A percentile compares a stretch with the other conserved stretches of the same genome.
Conservation (phyloP, 2,329 filamentous ascomycete species). For the Colletotrichum tropicicola region DNA sequence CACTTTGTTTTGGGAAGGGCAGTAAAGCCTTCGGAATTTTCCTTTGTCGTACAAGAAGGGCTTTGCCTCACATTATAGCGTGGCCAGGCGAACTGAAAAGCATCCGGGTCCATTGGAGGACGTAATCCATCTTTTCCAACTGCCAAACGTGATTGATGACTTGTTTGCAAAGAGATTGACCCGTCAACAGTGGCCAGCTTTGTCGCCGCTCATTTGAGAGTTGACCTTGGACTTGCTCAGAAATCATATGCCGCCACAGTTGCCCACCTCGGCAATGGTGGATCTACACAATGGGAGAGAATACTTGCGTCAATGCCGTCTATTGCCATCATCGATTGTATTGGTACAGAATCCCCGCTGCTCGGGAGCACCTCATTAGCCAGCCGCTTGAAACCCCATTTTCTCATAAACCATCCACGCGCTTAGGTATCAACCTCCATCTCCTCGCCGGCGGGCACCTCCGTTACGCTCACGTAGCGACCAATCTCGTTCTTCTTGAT, state of each 20-base stretch:
- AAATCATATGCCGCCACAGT: too few species aligned
- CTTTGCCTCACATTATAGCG: not conserved
- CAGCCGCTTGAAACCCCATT: not conserved
- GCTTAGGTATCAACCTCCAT: constrained; percentile 74
- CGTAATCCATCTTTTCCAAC: too few species aligned
- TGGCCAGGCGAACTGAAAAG: not conserved
- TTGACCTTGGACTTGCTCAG: too few species aligned
- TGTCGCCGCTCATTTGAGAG: too few species aligned
- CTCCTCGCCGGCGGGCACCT: constrained; percentile 76
- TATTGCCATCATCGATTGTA: constrained; percentile 30
- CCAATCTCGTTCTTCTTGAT: constrained; percentile 94
- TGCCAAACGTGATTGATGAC: too few species aligned
- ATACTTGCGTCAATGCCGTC: constrained; percentile 16
- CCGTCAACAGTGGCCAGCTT: too few species aligned
- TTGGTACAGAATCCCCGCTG: constrained; percentile 30
- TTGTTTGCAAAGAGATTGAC: too few species aligned
- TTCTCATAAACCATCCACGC: not conserved
- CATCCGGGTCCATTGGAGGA: not conserved
- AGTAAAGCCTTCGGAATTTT: not conserved
- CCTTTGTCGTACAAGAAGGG: constrained; percentile 12
- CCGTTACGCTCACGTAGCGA: constrained; percentile 92
- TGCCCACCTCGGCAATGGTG: too few species aligned
- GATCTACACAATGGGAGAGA: not conserved
- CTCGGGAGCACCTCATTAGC: constrained; percentile 17
- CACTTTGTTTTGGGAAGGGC: not conserved